Base-by-base conservation (phyloP, 345 rosid species). In the Carallia pectinifolia region DNA sequence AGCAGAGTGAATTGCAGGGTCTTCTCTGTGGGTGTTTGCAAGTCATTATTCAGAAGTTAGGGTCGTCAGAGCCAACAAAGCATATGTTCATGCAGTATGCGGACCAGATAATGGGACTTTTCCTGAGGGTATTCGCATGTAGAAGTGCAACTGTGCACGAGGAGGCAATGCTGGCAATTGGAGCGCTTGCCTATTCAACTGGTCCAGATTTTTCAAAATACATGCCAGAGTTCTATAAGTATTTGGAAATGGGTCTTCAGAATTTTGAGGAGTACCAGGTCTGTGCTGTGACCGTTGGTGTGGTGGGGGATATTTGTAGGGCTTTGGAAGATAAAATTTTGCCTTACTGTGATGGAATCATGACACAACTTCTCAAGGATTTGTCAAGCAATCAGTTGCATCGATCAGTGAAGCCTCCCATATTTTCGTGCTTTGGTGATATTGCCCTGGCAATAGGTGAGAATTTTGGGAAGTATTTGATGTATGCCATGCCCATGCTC, bases 111-210 rank as follows among this genome's bases (percentile, higher is more conserved):
- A 23, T 23, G 23, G 23, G 23, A 23, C 23, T 23, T 23, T 23
- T 23, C 23, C 23, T 23, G 23, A 23, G 23, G 23, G 23, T 23
- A 23, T 23, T 23, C 23, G 55, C 70, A 53, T 44, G 65, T 44
- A 67, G 60, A 53, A 67, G 70, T 54, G 62, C 70, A n/a, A 67
- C 70, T 8, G 53, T 67, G 61, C 70, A 67, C 16, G 70, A 67
- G 61, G 70, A 67, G n/a, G 62, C 62, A 61, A 54, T 67, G 70
- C 70, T 67, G 27, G 62, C 70, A 36, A 67, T 55, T 67, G 70
- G 62, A 19, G 61, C 62, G 33, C 52, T 67, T 67, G 61, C 70
- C 34, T 67, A 55, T 67, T 44, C 70, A 19, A 53, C 44, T 53
- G 70, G 70, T 36, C 37, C 70, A 23, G 61, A 67, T 30, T 67